Conservation (phyloP, 345 rosid species). For the Populus tremula region DNA sequence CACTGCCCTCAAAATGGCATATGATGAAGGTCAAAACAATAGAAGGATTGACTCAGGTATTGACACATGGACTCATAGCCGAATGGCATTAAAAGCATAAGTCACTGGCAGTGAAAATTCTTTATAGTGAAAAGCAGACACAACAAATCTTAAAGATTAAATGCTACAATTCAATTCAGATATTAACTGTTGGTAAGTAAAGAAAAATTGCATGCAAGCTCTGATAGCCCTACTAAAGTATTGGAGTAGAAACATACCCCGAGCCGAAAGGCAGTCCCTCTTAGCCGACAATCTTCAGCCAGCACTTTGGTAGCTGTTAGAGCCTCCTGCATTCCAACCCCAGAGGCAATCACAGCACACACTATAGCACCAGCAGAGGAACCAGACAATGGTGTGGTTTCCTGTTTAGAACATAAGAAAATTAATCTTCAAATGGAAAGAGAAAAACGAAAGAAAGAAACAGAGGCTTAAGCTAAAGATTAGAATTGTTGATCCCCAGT, state of each 20-base stretch:
- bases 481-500: background rate
- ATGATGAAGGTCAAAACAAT: background rate
- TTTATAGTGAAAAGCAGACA: background rate
- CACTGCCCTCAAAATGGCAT: background rate
- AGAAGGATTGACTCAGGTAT: background rate
- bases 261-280: slow-evolving; percentile 89
- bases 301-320: slow-evolving; percentile 61
- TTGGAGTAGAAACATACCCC: slow-evolving; percentile 55
- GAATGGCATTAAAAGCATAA: background rate
- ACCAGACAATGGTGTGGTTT: slow-evolving; percentile 89
- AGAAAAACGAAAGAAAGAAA: background rate
- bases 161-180: background rate
- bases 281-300: slow-evolving; percentile 74
- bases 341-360: slow-evolving; percentile 83
- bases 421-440: background rate
- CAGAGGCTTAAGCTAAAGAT: background rate
- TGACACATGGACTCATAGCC: background rate
- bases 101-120: background rate
- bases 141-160: background rate
- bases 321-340: slow-evolving; percentile 70
- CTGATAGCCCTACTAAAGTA: background rate
- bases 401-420: slow-evolving; percentile 40
- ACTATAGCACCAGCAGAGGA: slow-evolving; percentile 93
- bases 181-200: background rate
- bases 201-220: background rate